Evolutionary conservation across 148 eudicot species (phyloP).

Genomic region (Pharnaceum exiguum): DNA sequence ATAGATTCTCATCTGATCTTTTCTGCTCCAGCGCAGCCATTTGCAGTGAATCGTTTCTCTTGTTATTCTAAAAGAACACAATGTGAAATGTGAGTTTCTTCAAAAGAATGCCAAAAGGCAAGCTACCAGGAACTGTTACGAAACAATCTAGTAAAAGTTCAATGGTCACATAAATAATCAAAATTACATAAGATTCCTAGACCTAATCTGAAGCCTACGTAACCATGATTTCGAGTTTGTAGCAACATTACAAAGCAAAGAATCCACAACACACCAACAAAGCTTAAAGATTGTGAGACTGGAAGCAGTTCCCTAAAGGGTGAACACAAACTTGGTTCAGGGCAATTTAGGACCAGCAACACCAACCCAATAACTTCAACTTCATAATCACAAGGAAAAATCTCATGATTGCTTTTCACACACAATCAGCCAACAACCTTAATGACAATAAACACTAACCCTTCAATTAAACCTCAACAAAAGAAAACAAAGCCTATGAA

Average conservation of each 20-base stretch:
- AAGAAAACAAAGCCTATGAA: too few species aligned
- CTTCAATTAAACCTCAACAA: neutral
- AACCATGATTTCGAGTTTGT: too few species aligned
- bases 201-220: too few species aligned
- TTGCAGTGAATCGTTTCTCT: slow-evolving; percentile 55
- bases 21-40: slow-evolving; percentile 83
- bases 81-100: neutral
- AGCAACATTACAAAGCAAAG: neutral
- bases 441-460: neutral
- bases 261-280: neutral
- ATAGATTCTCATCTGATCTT: slow-evolving; percentile 66
- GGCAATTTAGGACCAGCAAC: too few species aligned
- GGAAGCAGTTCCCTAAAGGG: too few species aligned
- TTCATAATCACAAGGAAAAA: neutral
- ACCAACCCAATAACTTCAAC: neutral
- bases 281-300: neutral
- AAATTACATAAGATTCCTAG: too few species aligned
- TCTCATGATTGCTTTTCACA: neutral
- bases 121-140: too few species aligned
- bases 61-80: slow-evolving; percentile 44
- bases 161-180: too few species aligned
- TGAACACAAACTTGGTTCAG: too few species aligned
- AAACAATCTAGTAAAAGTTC: too few species aligned
- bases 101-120: neutral
- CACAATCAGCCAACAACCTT: neutral